phyloP scores from a whole-genome alignment of 225 moss, liverwort and hornwort species.

The Straminergon stramineum region DNA sequence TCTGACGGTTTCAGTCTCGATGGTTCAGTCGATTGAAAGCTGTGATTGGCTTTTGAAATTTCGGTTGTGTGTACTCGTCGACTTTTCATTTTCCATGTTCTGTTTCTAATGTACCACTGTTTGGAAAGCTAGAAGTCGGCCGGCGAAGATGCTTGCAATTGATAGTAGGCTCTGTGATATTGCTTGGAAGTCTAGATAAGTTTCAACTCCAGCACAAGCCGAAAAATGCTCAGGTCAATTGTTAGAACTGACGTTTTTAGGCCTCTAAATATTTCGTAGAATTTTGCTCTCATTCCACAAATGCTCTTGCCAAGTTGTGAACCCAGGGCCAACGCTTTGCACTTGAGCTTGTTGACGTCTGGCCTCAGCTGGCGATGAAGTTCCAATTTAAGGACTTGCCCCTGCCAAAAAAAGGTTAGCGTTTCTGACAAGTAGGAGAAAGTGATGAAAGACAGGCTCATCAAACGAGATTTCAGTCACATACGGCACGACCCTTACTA shows the following conservation, averaged over 20 bases:
- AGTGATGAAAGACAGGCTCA: slow-evolving; percentile 13
- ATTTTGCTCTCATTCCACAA: neutral
- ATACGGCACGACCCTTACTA: neutral
- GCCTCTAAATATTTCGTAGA: neutral
- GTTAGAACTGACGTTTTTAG: too few species aligned
- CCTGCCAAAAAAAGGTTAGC: neutral
- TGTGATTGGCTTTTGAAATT: neutral
- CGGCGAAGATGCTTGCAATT: neutral
- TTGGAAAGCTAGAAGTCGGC: neutral
- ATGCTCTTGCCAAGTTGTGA: neutral
- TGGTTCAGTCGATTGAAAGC: too few species aligned
- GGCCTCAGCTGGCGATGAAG: neutral
- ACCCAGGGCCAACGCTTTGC: neutral
- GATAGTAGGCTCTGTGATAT: too few species aligned
- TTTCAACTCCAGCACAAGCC: neutral
- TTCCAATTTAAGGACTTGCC: neutral
- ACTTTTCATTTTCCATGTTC: neutral
- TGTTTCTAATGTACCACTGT: neutral
- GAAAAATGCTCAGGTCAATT: neutral
- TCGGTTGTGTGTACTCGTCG: neutral
- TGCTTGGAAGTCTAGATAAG: too few species aligned
- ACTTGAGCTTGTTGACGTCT: neutral
- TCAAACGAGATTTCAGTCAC: slow-evolving; percentile 2
- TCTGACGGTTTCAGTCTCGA: too few species aligned
- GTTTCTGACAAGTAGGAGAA: neutral